Evolutionary conservation across 2,329 filamentous ascomycete species (phyloP).

Genomic region (Pyrenochaeta sp.): DNA sequence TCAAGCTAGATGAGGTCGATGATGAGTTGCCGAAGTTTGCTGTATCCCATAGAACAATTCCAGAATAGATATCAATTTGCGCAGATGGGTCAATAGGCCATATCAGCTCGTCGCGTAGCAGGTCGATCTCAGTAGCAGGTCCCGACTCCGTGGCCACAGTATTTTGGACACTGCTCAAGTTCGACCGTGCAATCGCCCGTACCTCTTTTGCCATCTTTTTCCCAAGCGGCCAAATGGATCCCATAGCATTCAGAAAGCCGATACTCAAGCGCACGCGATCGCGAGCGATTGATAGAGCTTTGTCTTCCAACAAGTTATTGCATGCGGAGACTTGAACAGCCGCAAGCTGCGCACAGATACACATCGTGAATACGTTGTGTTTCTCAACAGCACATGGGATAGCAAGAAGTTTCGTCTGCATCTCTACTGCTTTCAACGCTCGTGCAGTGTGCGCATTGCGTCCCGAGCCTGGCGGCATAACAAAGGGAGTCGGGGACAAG

Average conservation of each 20-base stretch:
- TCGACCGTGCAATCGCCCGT: conserved; percentile 75
- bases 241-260: conserved; percentile 73
- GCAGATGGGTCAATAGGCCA: conserved; percentile 39
- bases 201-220: conserved; percentile 76
- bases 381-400: conserved; percentile 74
- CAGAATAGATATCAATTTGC: conserved; percentile 45
- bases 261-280: conserved; percentile 82
- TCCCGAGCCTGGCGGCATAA: conserved; percentile 56
- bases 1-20: conserved; percentile 14
- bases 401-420: conserved; percentile 77
- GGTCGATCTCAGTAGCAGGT: conserved; percentile 29
- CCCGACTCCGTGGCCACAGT: conserved; percentile 15
- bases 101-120: conserved; percentile 39
- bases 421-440: conserved; percentile 78
- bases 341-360: conserved; percentile 38
- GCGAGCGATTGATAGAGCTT: conserved; percentile 70
- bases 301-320: conserved; percentile 54
- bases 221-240: conserved; percentile 75
- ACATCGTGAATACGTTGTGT: conserved; percentile 62
- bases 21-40: conserved; percentile 18
- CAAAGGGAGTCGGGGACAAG: conserved; percentile 60
- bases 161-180: conserved; percentile 51
- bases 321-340: conserved; percentile 69
- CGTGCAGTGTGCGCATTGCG: conserved; percentile 74
- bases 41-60: conserved; percentile 35